Evolutionary conservation across 306 rosid genomes (phyloP), one percentile per base, ranked within the genome.

Genomic region (Vigna angularis): DNA sequence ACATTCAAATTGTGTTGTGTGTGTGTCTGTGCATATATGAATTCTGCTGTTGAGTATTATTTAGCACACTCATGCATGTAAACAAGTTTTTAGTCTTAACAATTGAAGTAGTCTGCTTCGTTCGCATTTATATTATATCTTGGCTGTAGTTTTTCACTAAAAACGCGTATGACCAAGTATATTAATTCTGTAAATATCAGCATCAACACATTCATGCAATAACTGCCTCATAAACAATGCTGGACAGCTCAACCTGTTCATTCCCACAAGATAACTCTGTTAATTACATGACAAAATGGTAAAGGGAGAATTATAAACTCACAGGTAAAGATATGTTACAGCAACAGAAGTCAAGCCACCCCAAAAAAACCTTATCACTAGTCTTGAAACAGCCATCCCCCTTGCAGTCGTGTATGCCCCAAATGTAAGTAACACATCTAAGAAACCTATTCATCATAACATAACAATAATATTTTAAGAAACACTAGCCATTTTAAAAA

Each of bases 361-460:
- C 97, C 97, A 95, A 83, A 95, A 89, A 71, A 95, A 95, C 85
- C 91, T 89, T 85, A 95, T 95, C 59, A 93, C 93, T 70, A 92
- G 74, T 85, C 98, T 92, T 75, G 98, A 95, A 83, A 95, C 87
- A 75, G 98, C 98, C 98, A 95, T 92, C 81, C 94, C 98, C 88
- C 98, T 88, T 78, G 98, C 98, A 53, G 93, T 85, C 26, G 82
- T 81, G 89, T 95, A 92, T 18, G 98, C 97, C 80, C 98, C 98
- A 87, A 87, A 95, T 83, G 91, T 95, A 82, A 95, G 98, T 81
- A 92, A 73, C 74, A 95, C 96, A 77, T 95, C 98, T 69, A 95
- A 84, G 84, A 73, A 85, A 78, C 88, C 98, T 95, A 83, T 71
- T 32, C 52, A 83, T 62, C 77, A 85, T 42, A 76, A 69, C 42